Percentiles rank a stretch among this genome's conserved stretches.
Conservation (phyloP, 2,329 filamentous ascomycete genomes). For the Dactylella cylindrospora region DNA sequence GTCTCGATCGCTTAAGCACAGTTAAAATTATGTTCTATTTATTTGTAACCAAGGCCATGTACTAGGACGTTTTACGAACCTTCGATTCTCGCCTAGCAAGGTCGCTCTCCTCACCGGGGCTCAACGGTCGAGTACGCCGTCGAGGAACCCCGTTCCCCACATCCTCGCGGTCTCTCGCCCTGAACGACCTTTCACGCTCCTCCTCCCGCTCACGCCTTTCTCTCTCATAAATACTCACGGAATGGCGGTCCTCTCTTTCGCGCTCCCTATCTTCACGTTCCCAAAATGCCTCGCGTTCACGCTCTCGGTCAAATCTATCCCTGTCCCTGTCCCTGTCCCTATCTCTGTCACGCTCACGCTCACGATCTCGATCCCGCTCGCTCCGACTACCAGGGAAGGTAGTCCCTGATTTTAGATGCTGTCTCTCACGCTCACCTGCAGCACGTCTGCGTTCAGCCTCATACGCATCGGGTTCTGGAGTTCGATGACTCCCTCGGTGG, state of each 20-base stretch:
- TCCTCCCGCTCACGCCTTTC: constrained; percentile 86
- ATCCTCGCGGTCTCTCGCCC: constrained; percentile 80
- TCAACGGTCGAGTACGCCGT: constrained; percentile 64
- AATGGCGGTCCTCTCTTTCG: constrained; percentile 57
- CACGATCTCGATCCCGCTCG: constrained; percentile 50
- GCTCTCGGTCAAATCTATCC: constrained; percentile 58
- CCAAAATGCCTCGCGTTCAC: constrained; percentile 48
- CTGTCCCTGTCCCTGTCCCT: constrained; percentile 63
- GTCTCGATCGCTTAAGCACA: constrained; percentile 33
- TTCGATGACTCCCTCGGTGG: constrained; percentile 59
- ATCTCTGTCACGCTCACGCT: constrained; percentile 53
- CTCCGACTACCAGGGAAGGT: constrained; percentile 27
- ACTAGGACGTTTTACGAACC: constrained; percentile 54
- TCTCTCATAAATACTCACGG: constrained; percentile 72
- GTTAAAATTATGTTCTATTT: neutral
- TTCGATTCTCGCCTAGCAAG: constrained; percentile 69
- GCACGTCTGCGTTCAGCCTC: constrained; percentile 93
- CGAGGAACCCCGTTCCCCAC: constrained; percentile 68
- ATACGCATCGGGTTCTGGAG: constrained; percentile 89
- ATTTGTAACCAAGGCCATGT: neutral
- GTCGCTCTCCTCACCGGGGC: constrained; percentile 77
- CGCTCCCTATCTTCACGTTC: constrained; percentile 50
- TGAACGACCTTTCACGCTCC: constrained; percentile 83
- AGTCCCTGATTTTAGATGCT: constrained; percentile 71
- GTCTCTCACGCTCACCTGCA: constrained; percentile 88